Base-by-base conservation (phyloP, 352 stramenopile species). In the Phytophthora hibernalis region DNA sequence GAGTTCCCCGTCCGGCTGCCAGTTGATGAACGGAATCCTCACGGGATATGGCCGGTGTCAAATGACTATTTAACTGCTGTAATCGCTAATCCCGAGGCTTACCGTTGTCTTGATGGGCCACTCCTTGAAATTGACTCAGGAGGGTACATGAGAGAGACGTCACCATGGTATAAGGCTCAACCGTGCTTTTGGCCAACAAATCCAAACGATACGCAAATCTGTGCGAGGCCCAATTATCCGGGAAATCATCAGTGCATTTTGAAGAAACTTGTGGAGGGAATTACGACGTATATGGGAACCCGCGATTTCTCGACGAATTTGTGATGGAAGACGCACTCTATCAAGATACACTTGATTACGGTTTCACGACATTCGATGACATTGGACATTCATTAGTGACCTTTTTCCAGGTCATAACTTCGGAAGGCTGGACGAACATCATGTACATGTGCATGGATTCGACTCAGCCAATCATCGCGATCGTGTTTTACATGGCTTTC, bases 311-410 rank as follows among this genome's bases (percentile, higher is more conserved):
- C 30, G 68, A 68, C 21, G 5, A 60, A 0, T 52, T 58, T 0
- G 79, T 79, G 11, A 88, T 78, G 65, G 49, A 82, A 2, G 43
- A 76, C n/a, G 79, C 95, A 91, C 62, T 68, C 61, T 11, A 33
- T 52, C 0, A 61, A 67, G 9, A 51, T 96, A 0, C 28, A 33
- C 28, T 33, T 8, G 93, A 98, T 52, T 98, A 76, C 64, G 95
- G 95, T 0, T 97, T 93, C 55, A 97, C 92, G 0, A 92, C 70
- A 21, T 98, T 98, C 64, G 94, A 98, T 75, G 86, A 96, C 60
- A 90, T 98, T 45, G 68, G 73, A 6, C 80, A 56, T n/a, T 83
- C 93, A 10, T 96, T 97, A 38, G 71, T 98, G 21, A 96, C 90
- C 2, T 96, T 98, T 30, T 97, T 98, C 64, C 92, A 98, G 72